phyloP scores from a whole-genome alignment of 306 rosid species.

The Adenanthera pavonina region DNA sequence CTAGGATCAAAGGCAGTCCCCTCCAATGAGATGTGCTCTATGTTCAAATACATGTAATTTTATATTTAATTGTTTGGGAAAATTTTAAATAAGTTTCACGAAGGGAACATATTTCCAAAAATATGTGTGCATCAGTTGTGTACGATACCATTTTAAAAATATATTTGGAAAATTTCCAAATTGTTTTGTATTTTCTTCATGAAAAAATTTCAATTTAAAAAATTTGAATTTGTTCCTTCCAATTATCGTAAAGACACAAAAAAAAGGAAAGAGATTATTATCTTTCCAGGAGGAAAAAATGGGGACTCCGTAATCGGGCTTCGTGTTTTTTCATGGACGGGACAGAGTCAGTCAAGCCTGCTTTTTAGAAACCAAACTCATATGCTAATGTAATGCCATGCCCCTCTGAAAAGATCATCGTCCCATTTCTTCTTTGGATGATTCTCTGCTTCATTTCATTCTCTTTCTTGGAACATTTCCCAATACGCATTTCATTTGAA shows the following conservation, averaged over 20 bases:
- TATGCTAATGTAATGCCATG: not conserved
- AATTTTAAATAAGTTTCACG: too few species aligned
- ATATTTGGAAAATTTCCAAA: too few species aligned
- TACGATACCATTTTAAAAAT: too few species aligned
- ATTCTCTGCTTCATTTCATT: slow-evolving; percentile 19
- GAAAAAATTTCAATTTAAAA: not conserved
- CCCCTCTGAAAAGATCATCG: slow-evolving; percentile 39
- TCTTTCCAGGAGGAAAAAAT: not conserved
- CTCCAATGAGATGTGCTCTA: too few species aligned
- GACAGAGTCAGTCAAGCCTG: slow-evolving; percentile 45
- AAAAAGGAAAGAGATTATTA: not conserved
- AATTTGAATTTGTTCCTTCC: not conserved
- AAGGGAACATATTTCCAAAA: too few species aligned
- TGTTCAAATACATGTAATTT: too few species aligned
- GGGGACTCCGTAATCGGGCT: not conserved
- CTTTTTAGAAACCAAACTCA: slow-evolving; percentile 30
- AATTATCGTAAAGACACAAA: not conserved
- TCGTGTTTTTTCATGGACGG: slow-evolving; percentile 37
- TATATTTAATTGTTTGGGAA: too few species aligned
- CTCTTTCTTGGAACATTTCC: slow-evolving; percentile 37
- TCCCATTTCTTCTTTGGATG: slow-evolving; percentile 35
- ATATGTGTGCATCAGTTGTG: too few species aligned
- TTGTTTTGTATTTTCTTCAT: not conserved
- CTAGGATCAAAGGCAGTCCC: too few species aligned
- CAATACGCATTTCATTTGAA: slow-evolving; percentile 21